Conservation (phyloP, 805 yeast genomes). For the Hanseniaspora lindneri region DNA sequence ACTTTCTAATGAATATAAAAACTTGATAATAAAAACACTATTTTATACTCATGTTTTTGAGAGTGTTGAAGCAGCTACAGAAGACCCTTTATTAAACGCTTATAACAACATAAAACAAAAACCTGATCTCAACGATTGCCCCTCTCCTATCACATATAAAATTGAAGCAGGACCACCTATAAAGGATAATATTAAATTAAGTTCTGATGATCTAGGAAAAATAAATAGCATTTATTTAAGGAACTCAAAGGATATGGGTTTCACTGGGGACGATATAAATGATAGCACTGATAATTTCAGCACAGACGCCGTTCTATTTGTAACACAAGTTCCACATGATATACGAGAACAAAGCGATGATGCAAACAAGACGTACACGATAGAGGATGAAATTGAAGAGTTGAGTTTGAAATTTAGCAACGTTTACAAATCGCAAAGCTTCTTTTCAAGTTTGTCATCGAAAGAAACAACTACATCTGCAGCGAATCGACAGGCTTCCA, state of each 20-base stretch:
- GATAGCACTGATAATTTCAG: too few relatives aligned
- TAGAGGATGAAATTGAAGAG: constrained; percentile 2
- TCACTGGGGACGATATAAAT: background rate
- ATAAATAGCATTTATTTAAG: constrained; percentile 3
- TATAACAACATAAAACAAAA: constrained; percentile 9
- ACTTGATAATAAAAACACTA: background rate
- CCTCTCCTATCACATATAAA: constrained; percentile 5
- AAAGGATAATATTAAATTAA: background rate
- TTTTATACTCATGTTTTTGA: background rate
- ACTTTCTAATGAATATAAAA: background rate
- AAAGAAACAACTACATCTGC: constrained; percentile 57
- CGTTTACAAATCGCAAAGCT: too few relatives aligned
- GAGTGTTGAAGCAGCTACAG: background rate
- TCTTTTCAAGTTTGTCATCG: too few relatives aligned
- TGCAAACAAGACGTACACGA: background rate
- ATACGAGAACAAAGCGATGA: background rate
- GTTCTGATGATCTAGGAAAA: constrained; percentile 4
- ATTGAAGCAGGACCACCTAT: background rate
- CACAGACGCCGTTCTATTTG: background rate
- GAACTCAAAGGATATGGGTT: constrained; percentile 4
- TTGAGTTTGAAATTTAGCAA: background rate
- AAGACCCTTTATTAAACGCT: background rate
- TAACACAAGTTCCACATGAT: constrained; percentile 5
- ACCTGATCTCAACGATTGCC: constrained; percentile 4
- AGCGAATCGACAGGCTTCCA: constrained; percentile 35